These are phyloP conservation scores for Penicillium waksmanii DNA, from an alignment of 495 filamentous ascomycete species.

Conservation along the genomic window DNA sequence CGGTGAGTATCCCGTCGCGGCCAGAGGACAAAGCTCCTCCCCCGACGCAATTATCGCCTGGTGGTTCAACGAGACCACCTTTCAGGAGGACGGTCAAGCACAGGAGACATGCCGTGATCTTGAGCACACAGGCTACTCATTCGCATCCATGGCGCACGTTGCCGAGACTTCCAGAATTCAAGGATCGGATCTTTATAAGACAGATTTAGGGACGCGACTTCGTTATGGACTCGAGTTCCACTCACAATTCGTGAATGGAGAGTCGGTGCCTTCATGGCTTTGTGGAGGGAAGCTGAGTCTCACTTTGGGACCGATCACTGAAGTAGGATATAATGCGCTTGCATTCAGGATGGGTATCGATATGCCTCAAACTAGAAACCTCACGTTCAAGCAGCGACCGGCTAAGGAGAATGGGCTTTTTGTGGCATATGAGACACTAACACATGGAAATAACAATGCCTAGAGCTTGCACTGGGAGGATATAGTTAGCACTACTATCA, in stretches of 20 bases:
- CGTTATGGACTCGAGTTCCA: constrained; percentile 30
- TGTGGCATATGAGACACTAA: constrained; percentile 32
- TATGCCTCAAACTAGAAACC: constrained; percentile 27
- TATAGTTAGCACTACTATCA: no score
- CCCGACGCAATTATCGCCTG: constrained; percentile 1
- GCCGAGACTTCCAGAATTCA: constrained; percentile 33
- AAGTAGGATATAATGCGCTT: constrained; percentile 32
- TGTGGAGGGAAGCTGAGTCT: constrained; percentile 18
- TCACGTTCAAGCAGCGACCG: constrained; percentile 21
- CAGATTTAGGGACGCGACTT: constrained; percentile 24
- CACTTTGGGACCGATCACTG: constrained; percentile 20
- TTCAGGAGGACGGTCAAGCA: constrained; percentile 19
- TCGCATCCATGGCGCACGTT: constrained; percentile 33
- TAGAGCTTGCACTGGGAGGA: background rate
- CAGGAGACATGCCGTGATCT: constrained; percentile 37
- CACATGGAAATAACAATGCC: constrained; percentile 24
- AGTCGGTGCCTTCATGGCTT: constrained; percentile 22
- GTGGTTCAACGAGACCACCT: constrained; percentile 20
- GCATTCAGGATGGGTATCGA: constrained; percentile 17
- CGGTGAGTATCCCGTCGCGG: constrained; percentile 10
- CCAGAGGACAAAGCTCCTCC: background rate
- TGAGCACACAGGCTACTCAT: constrained; percentile 28
- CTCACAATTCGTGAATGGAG: constrained; percentile 17
- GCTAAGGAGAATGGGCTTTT: constrained; percentile 26
- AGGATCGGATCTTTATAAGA: constrained; percentile 27